These are phyloP conservation scores for Dianthus caryophyllus DNA, from an alignment of 148 eudicot species.

Conservation along the genomic window DNA sequence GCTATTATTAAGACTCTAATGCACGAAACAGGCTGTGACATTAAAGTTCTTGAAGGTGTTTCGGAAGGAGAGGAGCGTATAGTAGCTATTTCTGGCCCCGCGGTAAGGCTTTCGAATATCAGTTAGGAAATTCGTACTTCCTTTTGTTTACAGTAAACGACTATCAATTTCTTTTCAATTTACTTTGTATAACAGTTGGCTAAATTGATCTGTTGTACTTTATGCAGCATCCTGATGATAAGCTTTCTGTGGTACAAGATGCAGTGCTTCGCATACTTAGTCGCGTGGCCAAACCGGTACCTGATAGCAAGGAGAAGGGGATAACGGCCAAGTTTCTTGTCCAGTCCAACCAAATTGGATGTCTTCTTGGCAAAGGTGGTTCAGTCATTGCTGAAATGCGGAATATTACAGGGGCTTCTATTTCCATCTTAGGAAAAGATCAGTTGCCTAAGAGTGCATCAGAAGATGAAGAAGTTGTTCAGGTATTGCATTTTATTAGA, in stretches of 20 bases:
- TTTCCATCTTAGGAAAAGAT: conserved; percentile 79
- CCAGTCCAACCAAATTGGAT: conserved; percentile 86
- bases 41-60: conserved; percentile 60
- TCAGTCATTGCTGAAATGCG: conserved; percentile 87
- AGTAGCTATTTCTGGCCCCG: conserved; percentile 80
- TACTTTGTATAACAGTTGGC: not conserved
- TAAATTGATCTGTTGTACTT: conserved; percentile 5
- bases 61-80: conserved; percentile 74
- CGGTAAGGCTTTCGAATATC: conserved; percentile 45
- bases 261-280: conserved; percentile 78
- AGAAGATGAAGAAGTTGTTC: conserved; percentile 73
- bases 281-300: conserved; percentile 57
- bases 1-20: conserved; percentile 58
- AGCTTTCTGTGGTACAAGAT: conserved; percentile 74
- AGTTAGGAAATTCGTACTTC: not conserved
- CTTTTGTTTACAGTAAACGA: not conserved
- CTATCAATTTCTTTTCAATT: not conserved
- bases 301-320: conserved; percentile 62
- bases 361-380: conserved; percentile 95
- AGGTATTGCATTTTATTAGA: conserved; percentile 36
- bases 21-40: conserved; percentile 91
- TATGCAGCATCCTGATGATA: conserved; percentile 86
- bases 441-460: conserved; percentile 66
- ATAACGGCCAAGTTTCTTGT: conserved; percentile 67
- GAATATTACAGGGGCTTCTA: conserved; percentile 80